Percentiles rank a stretch among this genome's conserved stretches.
These are phyloP conservation scores for Evernia prunastri DNA, from an alignment of 495 filamentous ascomycete species.

Conservation along the genomic window DNA sequence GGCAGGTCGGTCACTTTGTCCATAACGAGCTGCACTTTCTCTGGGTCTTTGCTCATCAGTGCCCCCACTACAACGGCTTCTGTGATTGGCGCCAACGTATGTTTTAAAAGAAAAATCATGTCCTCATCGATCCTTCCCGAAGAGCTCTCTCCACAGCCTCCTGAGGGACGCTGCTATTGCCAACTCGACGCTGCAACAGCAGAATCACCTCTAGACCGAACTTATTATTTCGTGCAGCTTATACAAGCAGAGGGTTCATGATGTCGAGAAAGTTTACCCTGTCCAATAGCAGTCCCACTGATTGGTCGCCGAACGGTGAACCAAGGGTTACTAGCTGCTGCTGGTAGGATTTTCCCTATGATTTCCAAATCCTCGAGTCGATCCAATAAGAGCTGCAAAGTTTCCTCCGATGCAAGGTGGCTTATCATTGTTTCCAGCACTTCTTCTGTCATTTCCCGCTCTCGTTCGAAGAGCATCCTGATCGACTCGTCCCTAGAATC, in stretches of 20 bases:
- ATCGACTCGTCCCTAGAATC: neutral
- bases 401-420: neutral
- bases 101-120: neutral
- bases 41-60: neutral
- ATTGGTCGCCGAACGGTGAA: neutral
- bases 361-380: neutral
- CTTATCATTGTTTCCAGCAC: neutral
- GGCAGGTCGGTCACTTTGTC: neutral
- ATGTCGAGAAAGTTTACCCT: neutral
- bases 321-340: neutral
- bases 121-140: neutral
- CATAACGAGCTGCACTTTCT: neutral
- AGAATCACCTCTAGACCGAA: neutral
- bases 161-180: neutral
- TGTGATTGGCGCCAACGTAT: neutral
- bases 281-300: neutral
- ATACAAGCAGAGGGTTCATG: neutral
- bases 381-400: neutral
- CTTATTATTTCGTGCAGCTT: neutral
- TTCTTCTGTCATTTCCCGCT: constrained; percentile 1
- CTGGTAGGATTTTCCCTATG: neutral
- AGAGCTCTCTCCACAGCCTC: neutral
- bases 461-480: neutral
- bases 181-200: neutral
- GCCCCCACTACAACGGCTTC: neutral